Percentiles rank a stretch among this genome's conserved stretches.
Conservation (phyloP, 208 protist genomes). For the Leptomonas pyrrhocoris region DNA sequence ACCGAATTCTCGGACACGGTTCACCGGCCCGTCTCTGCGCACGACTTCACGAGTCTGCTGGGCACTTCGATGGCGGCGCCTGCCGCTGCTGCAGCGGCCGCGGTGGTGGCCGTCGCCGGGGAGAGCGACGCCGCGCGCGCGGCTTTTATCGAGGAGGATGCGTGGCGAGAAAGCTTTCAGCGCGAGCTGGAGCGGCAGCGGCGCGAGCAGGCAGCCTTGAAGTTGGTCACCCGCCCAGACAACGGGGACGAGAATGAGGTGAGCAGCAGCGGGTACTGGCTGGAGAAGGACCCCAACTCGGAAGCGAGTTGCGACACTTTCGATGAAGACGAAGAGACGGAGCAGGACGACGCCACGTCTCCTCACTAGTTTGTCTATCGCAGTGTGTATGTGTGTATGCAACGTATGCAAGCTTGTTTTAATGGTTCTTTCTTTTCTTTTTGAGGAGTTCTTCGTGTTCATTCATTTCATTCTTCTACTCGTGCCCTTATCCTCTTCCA, state of each 20-base stretch:
- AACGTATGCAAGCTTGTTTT: no score
- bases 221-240: constrained; percentile 16
- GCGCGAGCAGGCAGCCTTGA: constrained; percentile 30
- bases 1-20: constrained; percentile 23
- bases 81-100: background rate
- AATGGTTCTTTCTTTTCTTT: background rate
- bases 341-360: constrained; percentile 1
- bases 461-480: no score
- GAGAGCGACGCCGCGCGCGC: constrained; percentile 24
- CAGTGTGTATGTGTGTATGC: background rate
- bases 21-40: background rate
- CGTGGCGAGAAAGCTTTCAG: constrained; percentile 32
- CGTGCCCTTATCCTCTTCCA: no score
- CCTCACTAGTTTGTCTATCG: background rate
- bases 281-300: constrained; percentile 17
- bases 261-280: constrained; percentile 32
- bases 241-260: constrained; percentile 11
- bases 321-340: constrained; percentile 27
- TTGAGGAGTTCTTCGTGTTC: background rate
- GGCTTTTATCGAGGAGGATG: constrained; percentile 32
- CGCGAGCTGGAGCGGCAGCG: constrained; percentile 38
- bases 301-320: constrained; percentile 5
- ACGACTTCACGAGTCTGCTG: constrained; percentile 22
- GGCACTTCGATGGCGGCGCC: constrained; percentile 1
- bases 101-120: background rate